Base-by-base conservation (phyloP, 2,329 filamentous ascomycete species). In the Cladorrhinum sp. region DNA sequence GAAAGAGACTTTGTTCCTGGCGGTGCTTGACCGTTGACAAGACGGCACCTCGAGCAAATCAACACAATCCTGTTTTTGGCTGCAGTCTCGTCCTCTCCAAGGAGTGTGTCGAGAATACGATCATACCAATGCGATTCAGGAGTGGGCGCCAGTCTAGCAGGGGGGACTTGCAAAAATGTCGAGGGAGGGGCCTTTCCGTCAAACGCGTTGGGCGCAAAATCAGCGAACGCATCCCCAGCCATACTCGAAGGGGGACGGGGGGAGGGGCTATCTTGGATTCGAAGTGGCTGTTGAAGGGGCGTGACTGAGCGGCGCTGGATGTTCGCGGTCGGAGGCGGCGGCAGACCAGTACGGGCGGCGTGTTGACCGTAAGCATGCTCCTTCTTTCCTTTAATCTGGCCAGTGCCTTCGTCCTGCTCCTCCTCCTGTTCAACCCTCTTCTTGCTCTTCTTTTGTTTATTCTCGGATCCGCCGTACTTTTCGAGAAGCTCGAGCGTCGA, bases 21-120 rank as follows among this genome's bases (percentile, higher is more conserved):
- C 1, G 95, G 93, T 2, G 95, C 95, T 73, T 97, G 95, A 0
- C 96, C 95, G 72, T 99, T 99, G 53, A 99, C 93, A 1, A 97
- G 83, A 28, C 91, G 83, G 73, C 95, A 99, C 42, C 83, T 80
- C 30, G 80, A 75, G 76, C 95, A 99, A 59, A 99, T 91, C 65
- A 99, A 80, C 7, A 87, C 94, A 61, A 96, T 86, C 18, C 95
- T 87, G 74, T 98, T 98, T 78, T 92, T 96, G 2, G 94, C 86
- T 12, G 90, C 87, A 3, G 91, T 96, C 75, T 99, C 95, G 70
- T 99, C 95, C 71, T 99, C 95, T 55, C 95, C 95, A 0, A 99
- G 83, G 24, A 99, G 85, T 0, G 96, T 85, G 70, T 99, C 95
- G 60, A 99, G 80, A 57, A 99, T 87, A 59, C 94, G 86, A 73